Base-by-base conservation (phyloP, 768 basidiomycete species). In the Pulveroboletus ravenelii region DNA sequence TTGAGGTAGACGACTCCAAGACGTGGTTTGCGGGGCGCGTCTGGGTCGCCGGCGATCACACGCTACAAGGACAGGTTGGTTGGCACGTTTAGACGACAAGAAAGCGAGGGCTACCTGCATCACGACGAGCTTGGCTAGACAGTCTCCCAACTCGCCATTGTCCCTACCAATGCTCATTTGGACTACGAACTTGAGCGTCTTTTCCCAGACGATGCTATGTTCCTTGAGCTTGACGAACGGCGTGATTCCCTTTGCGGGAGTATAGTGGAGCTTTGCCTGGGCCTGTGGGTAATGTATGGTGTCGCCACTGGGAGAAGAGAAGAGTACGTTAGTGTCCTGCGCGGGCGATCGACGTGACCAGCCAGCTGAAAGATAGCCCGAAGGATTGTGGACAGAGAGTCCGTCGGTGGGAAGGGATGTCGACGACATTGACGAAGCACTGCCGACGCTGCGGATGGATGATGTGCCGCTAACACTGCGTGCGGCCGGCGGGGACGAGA, bases 1-100 rank as follows among this genome's bases (percentile, higher is more conserved):
- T 91, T 85, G 50, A 91, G 74, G 56, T 79, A 74, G 7, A 89
- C 74, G 6, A 74, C 74, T 3, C 88, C 89, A 2, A 89, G 72
- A 7, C 79, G 76, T 3, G 81, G 80, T 48, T 84, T 80, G 14
- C 73, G 73, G 2, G 82, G 78, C 7, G 76, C 69, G 46, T 78
- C 70, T 6, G 78, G 74, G 56, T 84, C 85, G 38, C 78, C 77
- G 1, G 72, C 70, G 36, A 79, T 70, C 30, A 84, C 77, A n/a
- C 79, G 78, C 70, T 87, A 73, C 55, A 27, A 17, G 32, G 23
- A 41, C n/a, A 35, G 14, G 23, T 45, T 39, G 50, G 32, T 46
- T 20, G 31, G 40, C 12, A n/a, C 17, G 35, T 36, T 34, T n/a
- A 29, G 20, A 31, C 2, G 25, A 37, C 8, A 34, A 10, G 12